Evolutionary conservation across 148 eudicot species (phyloP).

Genomic region (Chenopodium album): DNA sequence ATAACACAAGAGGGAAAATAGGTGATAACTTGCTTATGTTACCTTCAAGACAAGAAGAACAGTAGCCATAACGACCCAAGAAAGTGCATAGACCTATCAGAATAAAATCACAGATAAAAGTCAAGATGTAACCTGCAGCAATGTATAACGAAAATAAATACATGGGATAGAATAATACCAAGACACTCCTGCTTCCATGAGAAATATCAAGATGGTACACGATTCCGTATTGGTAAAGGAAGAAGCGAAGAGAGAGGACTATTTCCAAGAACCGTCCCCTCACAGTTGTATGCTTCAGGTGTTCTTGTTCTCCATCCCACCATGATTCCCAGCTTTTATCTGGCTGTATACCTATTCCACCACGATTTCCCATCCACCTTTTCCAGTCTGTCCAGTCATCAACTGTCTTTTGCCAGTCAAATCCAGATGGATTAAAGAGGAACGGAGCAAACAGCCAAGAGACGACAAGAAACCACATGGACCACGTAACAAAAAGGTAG

Average conservation of each 20-base stretch:
- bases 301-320: constrained; percentile 98
- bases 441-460: constrained; percentile 99
- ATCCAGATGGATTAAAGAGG: constrained; percentile 93
- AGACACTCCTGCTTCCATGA: constrained; percentile 52
- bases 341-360: constrained; percentile 79
- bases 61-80: constrained; percentile 89
- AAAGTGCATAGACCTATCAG: constrained; percentile 87
- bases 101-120: constrained; percentile 7
- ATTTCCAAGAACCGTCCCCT: constrained; percentile 86
- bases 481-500: constrained; percentile 78
- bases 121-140: constrained; percentile 7
- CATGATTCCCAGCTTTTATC: constrained; percentile 99
- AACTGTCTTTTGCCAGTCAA: constrained; percentile 98
- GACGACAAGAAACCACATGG: constrained; percentile 95
- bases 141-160: not conserved
- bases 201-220: constrained; percentile 91
- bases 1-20: not conserved
- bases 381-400: constrained; percentile 99
- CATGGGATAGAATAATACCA: constrained; percentile 42
- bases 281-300: constrained; percentile 72
- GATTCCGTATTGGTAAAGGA: constrained; percentile 89
- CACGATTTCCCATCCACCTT: constrained; percentile 98
- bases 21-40: constrained; percentile 13
- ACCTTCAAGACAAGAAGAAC: constrained; percentile 88
- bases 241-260: constrained; percentile 70